A percentile compares a stretch with the other conserved stretches of the same genome.
Conservation (phyloP, 73 alveolate species). For the Stentor coeruleus region DNA sequence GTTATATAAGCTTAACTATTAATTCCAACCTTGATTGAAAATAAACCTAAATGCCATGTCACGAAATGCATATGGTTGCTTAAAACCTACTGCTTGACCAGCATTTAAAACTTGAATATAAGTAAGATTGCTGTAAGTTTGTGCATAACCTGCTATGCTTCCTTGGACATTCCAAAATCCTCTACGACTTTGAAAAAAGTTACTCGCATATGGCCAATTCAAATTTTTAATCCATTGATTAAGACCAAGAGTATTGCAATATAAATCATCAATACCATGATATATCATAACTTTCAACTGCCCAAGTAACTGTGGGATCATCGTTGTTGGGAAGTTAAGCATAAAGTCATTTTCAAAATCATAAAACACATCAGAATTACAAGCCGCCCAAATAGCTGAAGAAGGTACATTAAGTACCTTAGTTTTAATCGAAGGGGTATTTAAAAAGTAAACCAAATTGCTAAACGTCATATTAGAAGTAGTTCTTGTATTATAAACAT, state of each 20-base stretch:
- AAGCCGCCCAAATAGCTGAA: not conserved
- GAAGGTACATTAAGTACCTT: not conserved
- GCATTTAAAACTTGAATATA: slow-evolving; percentile 57
- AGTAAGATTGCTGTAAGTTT: slow-evolving; percentile 10
- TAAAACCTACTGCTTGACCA: slow-evolving; percentile 89
- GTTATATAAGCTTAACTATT: not conserved
- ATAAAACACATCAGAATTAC: not conserved
- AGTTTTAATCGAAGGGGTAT: not conserved
- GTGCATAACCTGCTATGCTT: slow-evolving; percentile 6
- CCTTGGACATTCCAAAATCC: slow-evolving; percentile 36
- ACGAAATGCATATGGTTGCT: slow-evolving; percentile 30
- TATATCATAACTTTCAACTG: not conserved
- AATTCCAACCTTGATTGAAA: slow-evolving; percentile 8
- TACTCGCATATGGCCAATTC: not conserved
- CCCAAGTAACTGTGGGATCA: not conserved
- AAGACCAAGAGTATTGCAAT: not conserved
- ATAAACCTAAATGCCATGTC: slow-evolving; percentile 23
- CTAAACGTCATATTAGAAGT: not conserved
- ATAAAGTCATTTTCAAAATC: not conserved
- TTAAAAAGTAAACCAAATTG: too few relatives aligned
- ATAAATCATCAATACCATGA: slow-evolving; percentile 17
- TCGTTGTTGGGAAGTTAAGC: not conserved
- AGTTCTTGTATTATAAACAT: not conserved
- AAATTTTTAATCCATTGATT: not conserved
- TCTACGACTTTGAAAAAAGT: not conserved